phyloP scores from a whole-genome alignment of 2,329 filamentous ascomycete genomes.

The Ceratocystis diversiconidia region DNA sequence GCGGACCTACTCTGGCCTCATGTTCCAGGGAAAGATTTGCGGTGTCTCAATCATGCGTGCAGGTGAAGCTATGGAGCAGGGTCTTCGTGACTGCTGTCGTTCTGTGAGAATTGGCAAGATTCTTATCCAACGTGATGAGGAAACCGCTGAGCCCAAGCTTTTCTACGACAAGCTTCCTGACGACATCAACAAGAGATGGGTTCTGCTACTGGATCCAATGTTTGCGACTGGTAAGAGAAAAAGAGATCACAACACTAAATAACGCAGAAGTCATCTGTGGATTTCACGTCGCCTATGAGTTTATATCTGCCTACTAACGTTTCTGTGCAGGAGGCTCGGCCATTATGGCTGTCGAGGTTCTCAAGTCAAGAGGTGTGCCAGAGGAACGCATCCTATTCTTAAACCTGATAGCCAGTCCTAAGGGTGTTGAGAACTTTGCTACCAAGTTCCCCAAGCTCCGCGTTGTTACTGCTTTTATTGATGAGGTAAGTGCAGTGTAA shows the following conservation, averaged over 20 bases:
- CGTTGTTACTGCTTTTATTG: constrained; percentile 91
- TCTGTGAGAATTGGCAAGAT: constrained; percentile 99
- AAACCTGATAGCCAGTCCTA: constrained; percentile 92
- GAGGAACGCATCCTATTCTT: constrained; percentile 93
- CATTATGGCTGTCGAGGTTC: constrained; percentile 89
- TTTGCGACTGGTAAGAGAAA: constrained; percentile 67
- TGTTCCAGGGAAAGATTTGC: constrained; percentile 96
- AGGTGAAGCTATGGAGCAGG: constrained; percentile 97
- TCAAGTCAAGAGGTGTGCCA: constrained; percentile 78
- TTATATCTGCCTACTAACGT: constrained; percentile 4
- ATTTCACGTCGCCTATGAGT: neutral
- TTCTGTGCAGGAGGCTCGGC: constrained; percentile 63
- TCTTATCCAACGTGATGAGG: constrained; percentile 91
- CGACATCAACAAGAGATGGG: constrained; percentile 87
- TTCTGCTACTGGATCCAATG: constrained; percentile 93
- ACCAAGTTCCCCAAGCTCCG: constrained; percentile 76
- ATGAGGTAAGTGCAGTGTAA: constrained; percentile 41
- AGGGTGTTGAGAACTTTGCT: constrained; percentile 80
- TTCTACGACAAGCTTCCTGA: constrained; percentile 97
- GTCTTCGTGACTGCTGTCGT: constrained; percentile 85
- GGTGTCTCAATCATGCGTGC: constrained; percentile 97
- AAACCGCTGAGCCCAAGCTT: constrained; percentile 78
- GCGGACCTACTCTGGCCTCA: constrained; percentile 73
- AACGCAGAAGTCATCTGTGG: neutral
- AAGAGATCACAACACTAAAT: neutral